Conservation (phyloP, 352 stramenopile genomes). For the Pythium dissimile region DNA sequence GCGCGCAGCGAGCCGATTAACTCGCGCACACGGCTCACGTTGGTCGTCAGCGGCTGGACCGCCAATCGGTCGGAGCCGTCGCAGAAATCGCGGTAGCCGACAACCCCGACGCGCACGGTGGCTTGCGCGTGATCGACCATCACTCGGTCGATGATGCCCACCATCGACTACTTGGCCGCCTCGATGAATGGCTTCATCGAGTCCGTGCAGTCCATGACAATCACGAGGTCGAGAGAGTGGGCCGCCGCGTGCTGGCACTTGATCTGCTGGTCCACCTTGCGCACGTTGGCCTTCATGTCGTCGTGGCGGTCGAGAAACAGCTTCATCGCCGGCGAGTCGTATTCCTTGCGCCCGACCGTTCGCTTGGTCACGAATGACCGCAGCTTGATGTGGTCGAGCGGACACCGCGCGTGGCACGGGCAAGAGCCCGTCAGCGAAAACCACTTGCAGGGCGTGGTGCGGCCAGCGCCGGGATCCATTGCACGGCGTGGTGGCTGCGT, state of each 20-base stretch:
- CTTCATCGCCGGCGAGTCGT: too few relatives aligned
- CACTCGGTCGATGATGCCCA: constrained; percentile 31
- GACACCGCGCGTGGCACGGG: too few relatives aligned
- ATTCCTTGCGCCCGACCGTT: too few relatives aligned
- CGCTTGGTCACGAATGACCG: too few relatives aligned
- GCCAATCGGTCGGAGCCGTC: constrained; percentile 25
- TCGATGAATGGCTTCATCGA: constrained; percentile 38
- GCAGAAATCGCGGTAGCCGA: constrained; percentile 43
- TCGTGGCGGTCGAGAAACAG: constrained; percentile 19
- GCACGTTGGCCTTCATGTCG: constrained; percentile 23
- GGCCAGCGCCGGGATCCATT: too few relatives aligned
- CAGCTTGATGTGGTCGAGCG: too few relatives aligned
- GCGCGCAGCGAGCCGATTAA: constrained; percentile 28
- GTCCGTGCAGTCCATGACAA: constrained; percentile 42
- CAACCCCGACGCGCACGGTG: constrained; percentile 32
- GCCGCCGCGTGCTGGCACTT: constrained; percentile 18
- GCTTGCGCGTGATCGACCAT: constrained; percentile 21
- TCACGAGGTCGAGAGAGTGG: constrained; percentile 36
- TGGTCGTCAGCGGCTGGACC: constrained; percentile 16
- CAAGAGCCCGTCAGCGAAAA: too few relatives aligned
- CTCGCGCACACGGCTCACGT: constrained; percentile 10
- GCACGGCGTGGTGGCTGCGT: too few relatives aligned
- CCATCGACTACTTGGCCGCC: constrained; percentile 24
- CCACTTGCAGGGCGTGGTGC: too few relatives aligned
- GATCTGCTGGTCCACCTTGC: constrained; percentile 13